A percentile compares a stretch with the other conserved stretches of the same genome.
phyloP scores from a whole-genome alignment of 2,329 filamentous ascomycete species.

The Diaporthe sp. region DNA sequence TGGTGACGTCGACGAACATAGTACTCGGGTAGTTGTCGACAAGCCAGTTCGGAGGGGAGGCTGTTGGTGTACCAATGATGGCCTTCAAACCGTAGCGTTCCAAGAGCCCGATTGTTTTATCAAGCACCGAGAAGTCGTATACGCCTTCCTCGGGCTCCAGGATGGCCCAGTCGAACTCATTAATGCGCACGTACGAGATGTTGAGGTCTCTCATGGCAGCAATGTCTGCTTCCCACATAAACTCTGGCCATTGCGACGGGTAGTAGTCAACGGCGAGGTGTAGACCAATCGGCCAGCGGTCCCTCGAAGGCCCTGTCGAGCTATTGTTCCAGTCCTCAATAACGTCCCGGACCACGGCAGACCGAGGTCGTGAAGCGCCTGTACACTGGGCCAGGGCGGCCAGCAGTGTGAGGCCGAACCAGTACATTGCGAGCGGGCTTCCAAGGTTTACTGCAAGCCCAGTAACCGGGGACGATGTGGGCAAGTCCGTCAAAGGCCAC shows the following conservation, averaged over 20 bases:
- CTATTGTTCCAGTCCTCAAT: background rate
- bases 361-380: background rate
- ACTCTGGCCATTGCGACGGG: conserved; percentile 40
- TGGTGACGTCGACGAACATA: conserved; percentile 39
- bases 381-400: conserved; percentile 18
- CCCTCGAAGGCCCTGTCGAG: conserved; percentile 22
- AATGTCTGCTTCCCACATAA: conserved; percentile 39
- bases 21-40: conserved; percentile 36
- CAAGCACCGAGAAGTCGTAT: conserved; percentile 39
- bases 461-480: too few species aligned
- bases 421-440: background rate
- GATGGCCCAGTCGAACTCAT: conserved; percentile 40
- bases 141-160: conserved; percentile 37
- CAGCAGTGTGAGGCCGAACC: conserved; percentile 7
- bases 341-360: background rate
- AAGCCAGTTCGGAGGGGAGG: conserved; percentile 38
- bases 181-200: conserved; percentile 39
- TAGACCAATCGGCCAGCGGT: conserved; percentile 37
- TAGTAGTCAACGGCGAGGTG: conserved; percentile 40
- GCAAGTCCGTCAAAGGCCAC: too few species aligned
- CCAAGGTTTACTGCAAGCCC: background rate
- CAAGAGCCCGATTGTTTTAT: conserved; percentile 37
- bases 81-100: conserved; percentile 37
- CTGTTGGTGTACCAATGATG: conserved; percentile 40
- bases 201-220: conserved; percentile 38